A percentile compares a stretch with the other conserved stretches of the same genome.
Conservation (phyloP, 345 rosid species). For the Pelargonium nanum region DNA sequence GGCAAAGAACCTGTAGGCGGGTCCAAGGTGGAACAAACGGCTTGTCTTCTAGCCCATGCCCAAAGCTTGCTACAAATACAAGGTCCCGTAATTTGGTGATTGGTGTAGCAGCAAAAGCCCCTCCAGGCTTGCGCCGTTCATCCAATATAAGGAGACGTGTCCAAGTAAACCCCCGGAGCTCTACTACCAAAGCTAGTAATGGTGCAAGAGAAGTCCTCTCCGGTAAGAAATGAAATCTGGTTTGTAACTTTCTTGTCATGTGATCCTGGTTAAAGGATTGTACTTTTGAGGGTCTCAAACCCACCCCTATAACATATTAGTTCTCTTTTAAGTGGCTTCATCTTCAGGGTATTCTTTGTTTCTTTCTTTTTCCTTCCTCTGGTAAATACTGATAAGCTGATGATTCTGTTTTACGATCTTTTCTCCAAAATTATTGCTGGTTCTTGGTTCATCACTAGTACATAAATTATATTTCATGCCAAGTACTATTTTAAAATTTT, state of each 20-base stretch:
- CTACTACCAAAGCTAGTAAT: slow-evolving; percentile 5
- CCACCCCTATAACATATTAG: no score
- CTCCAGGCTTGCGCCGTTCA: slow-evolving; percentile 13
- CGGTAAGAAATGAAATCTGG: slow-evolving; percentile 21
- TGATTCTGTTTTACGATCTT: no score
- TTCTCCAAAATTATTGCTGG: no score
- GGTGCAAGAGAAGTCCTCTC: slow-evolving; percentile 16
- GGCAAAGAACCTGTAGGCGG: slow-evolving; percentile 29
- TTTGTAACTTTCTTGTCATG: background rate
- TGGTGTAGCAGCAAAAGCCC: slow-evolving; percentile 13
- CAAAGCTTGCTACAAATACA: slow-evolving; percentile 16
- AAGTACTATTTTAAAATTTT: background rate
- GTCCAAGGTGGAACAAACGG: slow-evolving; percentile 15
- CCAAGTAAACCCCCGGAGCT: slow-evolving; percentile 6
- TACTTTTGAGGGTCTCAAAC: no score
- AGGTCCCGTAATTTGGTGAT: slow-evolving; percentile 5
- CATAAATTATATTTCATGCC: background rate
- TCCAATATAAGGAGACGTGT: slow-evolving; percentile 15
- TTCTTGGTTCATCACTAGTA: no score
- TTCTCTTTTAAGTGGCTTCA: no score
- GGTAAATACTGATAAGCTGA: background rate
- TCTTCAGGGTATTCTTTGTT: background rate
- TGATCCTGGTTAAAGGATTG: background rate
- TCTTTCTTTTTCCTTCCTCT: background rate
- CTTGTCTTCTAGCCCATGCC: slow-evolving; percentile 15